Base-by-base conservation (phyloP, 2,329 filamentous ascomycete genomes). In the Colletotrichum sp. region DNA sequence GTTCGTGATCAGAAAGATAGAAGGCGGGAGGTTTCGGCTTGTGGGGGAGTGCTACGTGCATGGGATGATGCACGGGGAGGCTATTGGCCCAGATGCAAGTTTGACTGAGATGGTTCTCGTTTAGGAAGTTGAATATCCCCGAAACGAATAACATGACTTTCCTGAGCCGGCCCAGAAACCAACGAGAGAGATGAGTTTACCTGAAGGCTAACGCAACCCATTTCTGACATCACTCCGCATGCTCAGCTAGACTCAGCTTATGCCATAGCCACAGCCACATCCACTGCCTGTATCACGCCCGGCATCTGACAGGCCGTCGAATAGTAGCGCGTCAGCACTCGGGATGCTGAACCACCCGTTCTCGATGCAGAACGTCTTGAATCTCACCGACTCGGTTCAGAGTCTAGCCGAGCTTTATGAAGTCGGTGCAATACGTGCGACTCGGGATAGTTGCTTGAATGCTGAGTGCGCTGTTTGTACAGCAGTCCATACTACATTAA, bases 31-130 rank as follows among this genome's bases (percentile, higher is more conserved):
- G 12, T 67, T 52, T n/a, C 18, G 21, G 1, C 69, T 85, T 24
- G 71, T 86, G 15, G 83, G 84, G 2, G 84, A 86, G 75, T 85
- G 84, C 44, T 86, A 85, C 72, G 81, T 84, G 4, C 83, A 85
- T 71, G 84, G 84, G 2, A 70, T 85, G 65, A 85, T 86, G 84
- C 78, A 82, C 36, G 83, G 83, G 2, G 83, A 85, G 75, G 81
- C 78, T 5, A 76, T 84, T 72, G 69, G 77, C 16, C 2, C 52
- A 12, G 34, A 69, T 4, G n/a, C 34, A 44, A 30, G 16, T 21
- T 18, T 69, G 10, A 4, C 28, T 15, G 52, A 69, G 5, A 2
- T 69, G 24, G 32, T 57, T 44, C 66, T 60, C 6, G 7, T 60
- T 9, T 69, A 44, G 32, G 5, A 24, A 34, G 6, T 13, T 52